These are phyloP conservation scores for Agaricus blazei DNA, from an alignment of 768 basidiomycete species.

Conservation along the genomic window DNA sequence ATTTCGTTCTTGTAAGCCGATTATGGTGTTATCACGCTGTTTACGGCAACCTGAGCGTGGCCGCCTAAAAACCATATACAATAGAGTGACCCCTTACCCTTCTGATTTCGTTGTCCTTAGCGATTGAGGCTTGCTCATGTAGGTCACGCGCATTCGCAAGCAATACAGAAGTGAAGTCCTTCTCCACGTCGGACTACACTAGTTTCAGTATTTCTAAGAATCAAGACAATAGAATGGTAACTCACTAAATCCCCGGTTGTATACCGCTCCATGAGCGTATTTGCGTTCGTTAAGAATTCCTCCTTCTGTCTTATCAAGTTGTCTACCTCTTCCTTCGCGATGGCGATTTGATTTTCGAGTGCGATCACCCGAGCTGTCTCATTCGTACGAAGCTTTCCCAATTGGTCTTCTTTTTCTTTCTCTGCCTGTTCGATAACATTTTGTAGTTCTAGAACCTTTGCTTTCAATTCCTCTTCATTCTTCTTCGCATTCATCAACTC, in stretches of 20 bases:
- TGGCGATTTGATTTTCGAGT: conserved; percentile 14
- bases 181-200: conserved; percentile 43
- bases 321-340: conserved; percentile 19
- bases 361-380: conserved; percentile 11
- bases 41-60: not conserved
- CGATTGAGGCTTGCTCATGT: conserved; percentile 48
- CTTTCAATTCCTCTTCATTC: conserved; percentile 7
- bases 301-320: conserved; percentile 19
- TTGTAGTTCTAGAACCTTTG: conserved; percentile 15
- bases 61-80: conserved; percentile 7
- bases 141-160: conserved; percentile 38
- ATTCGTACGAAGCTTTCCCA: not conserved
- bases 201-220: not conserved
- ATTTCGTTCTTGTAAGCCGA: conserved; percentile 38
- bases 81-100: conserved; percentile 28
- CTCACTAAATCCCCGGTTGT: conserved; percentile 40
- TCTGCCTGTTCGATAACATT: conserved; percentile 1
- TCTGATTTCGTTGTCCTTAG: conserved; percentile 52
- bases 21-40: conserved; percentile 46
- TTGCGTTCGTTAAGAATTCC: conserved; percentile 19
- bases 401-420: not conserved
- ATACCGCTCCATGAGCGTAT: conserved; percentile 34
- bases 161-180: conserved; percentile 40
- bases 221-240: not conserved
- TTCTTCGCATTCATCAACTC: conserved; percentile 12